Base-by-base conservation (phyloP, 805 yeast genomes). In the Teunomyces lycoperdinae region DNA sequence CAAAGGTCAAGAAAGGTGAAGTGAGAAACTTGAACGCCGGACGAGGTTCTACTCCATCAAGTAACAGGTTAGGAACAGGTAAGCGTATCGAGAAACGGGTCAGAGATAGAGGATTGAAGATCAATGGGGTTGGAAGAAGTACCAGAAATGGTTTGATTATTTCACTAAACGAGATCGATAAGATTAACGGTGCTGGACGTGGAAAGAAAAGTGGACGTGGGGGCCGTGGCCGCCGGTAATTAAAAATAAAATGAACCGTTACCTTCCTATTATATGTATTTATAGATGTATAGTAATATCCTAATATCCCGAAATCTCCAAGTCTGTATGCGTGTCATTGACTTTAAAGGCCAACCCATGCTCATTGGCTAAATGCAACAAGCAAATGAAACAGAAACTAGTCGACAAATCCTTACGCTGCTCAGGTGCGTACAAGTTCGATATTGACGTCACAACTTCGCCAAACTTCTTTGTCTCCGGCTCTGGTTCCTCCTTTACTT, bases 341-440 rank as follows among this genome's bases (percentile, higher is more conserved):
- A 79, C 78, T 13, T 73, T 69, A 6, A 89, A 76, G 5, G 70
- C 60, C 28, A 89, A 70, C 1, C 91, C 92, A 58, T 87, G 84
- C 62, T 89, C 97, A 61, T 90, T 89, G 10, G 96, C 96, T 54
- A 89, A 70, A 67, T 89, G 97, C 31, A 89, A 67, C 58, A 89
- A 67, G 56, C 96, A 87, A 49, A 89, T 87, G 57, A 89, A 89
- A 58, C 88, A 87, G 63, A 87, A 87, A 65, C 95, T 85, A 1
- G 96, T 89, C 1, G 95, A 85, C 6, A 90, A 66, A 45, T 89
- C 96, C 43, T 76, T 77, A 54, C 74, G 70, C 42, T 82, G 78
- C 42, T 79, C 82, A 7, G 71, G 65, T 0, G 79, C 72, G 60
- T 90, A 89, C 61, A 73, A 71, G 7, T 66, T 64, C 14, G 71